phyloP scores from a whole-genome alignment of 2,329 filamentous ascomycete genomes.

The Talaromyces funiculosus region DNA sequence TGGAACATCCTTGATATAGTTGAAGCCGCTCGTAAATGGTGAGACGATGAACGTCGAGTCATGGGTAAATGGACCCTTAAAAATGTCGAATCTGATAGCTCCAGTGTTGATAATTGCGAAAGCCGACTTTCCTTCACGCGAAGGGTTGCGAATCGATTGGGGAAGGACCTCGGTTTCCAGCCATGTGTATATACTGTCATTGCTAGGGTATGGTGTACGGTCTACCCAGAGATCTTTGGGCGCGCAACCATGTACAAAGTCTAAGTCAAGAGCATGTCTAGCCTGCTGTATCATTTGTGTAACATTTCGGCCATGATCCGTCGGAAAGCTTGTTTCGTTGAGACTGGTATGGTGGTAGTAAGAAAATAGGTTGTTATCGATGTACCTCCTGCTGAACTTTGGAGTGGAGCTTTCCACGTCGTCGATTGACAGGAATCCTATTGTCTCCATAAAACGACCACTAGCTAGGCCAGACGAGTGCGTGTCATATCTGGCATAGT shows the following conservation, averaged over 20 bases:
- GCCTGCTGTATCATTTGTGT: conserved; percentile 64
- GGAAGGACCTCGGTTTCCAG: conserved; percentile 71
- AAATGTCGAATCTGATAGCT: conserved; percentile 89
- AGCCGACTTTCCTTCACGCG: conserved; percentile 53
- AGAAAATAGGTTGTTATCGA: conserved; percentile 88
- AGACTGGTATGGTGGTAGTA: conserved; percentile 74
- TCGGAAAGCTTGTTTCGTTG: conserved; percentile 67
- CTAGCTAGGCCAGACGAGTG: conserved; percentile 75
- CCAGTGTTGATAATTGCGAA: conserved; percentile 83
- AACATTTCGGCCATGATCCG: conserved; percentile 66
- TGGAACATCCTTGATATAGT: conserved; percentile 73
- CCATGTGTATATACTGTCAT: conserved; percentile 75
- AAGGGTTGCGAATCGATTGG: conserved; percentile 53
- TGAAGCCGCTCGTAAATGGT: conserved; percentile 76
- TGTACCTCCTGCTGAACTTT: conserved; percentile 72
- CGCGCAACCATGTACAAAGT: conserved; percentile 74
- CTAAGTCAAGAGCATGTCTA: conserved; percentile 64
- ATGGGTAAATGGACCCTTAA: conserved; percentile 82
- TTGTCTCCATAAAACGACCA: conserved; percentile 89
- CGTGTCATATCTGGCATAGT: conserved; percentile 73
- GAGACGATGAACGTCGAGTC: conserved; percentile 83
- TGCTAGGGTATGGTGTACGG: conserved; percentile 65
- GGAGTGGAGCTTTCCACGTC: conserved; percentile 51
- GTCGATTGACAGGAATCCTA: conserved; percentile 85
- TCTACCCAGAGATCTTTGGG: conserved; percentile 77